Evolutionary conservation across 2,329 filamentous ascomycete species (phyloP).

Genomic region (Colletotrichum sp.): DNA sequence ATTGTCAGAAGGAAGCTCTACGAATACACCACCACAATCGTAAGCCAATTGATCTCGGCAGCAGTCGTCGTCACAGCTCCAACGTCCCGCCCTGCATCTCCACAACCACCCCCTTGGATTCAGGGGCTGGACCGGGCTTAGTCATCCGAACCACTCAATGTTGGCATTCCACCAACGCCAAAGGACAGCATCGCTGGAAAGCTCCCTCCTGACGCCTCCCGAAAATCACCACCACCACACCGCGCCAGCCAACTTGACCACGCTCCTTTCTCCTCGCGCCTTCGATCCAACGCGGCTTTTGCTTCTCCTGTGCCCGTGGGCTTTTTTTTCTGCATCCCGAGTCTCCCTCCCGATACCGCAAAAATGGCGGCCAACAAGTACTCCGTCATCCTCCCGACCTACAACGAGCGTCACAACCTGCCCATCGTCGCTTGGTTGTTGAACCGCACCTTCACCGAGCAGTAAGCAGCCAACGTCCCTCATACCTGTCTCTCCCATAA

Average conservation of each 20-base stretch:
- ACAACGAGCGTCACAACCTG: slow-evolving; percentile 97
- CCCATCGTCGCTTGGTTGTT: slow-evolving; percentile 96
- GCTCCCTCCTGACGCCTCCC: background rate
- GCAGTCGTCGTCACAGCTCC: background rate
- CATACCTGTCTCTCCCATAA: background rate
- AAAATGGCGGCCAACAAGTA: slow-evolving; percentile 70
- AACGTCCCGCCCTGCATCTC: background rate
- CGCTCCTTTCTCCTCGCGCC: slow-evolving; percentile 27
- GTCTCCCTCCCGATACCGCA: slow-evolving; percentile 33
- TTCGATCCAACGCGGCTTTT: background rate
- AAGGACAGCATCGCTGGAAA: slow-evolving; percentile 15
- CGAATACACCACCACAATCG: fast-evolving
- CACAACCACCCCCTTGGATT: slow-evolving; percentile 4
- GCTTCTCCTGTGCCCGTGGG: background rate
- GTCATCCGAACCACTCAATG: slow-evolving; percentile 6
- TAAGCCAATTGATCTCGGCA: background rate
- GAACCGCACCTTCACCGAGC: slow-evolving; percentile 87
- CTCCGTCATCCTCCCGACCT: slow-evolving; percentile 96
- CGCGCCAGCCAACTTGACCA: slow-evolving; percentile 24
- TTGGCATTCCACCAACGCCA: slow-evolving; percentile 7
- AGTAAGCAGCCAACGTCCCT: slow-evolving; percentile 59
- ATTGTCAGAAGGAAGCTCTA: background rate
- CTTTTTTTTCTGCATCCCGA: slow-evolving; percentile 25
- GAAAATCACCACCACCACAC: background rate
- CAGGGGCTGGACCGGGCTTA: slow-evolving; percentile 13